Base-by-base conservation (phyloP, 805 yeast species). In the Sugiyamaella boreocaroliniensis region DNA sequence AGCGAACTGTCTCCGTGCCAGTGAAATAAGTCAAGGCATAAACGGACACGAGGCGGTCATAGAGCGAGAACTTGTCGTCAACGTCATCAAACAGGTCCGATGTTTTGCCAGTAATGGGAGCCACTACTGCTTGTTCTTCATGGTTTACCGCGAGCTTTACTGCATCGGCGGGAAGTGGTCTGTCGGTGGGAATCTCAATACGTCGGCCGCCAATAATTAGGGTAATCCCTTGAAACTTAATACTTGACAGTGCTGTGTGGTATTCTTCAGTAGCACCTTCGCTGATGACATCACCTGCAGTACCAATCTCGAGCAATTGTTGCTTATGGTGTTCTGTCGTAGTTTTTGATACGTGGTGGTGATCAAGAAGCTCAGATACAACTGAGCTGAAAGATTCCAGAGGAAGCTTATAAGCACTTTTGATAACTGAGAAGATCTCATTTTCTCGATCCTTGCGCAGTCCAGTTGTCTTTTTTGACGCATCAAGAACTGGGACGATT, bases 91-190 rank as follows among this genome's bases (percentile, higher is more conserved):
- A 20, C 2, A n/a, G 37, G 14, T 22, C 41, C 15, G 58, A 54
- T 18, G 58, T 43, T 6, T 50, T 22, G 5, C 32, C 40, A 1
- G 51, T 34, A 10, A 57, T 50, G 22, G 64, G 52, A 4, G 34
- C 50, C 34, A 60, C 48, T 12, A 60, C 48, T 1, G 55, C 19
- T 10, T 41, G 16, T 20, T 20, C 51, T 42, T 55, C 64, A 69
- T 16, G 50, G 53, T 29, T 60, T 60, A 34, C 71, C 66, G 54
- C 44, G 29, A 53, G 48, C 26, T 48, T 45, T 15, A 62, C 16
- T 29, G 58, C 60, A 6, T 50, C 48, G 1, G 51, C 29, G 19
- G 49, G 18, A 32, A 57, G 40, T 8, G 29, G 19, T 22, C 32
- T 19, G 2, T 15, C 40, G 2, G 37, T 40, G 1, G 57, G 50